Base-by-base conservation (phyloP, 441 rosid genomes). In the Pelargonium cotyledonis region DNA sequence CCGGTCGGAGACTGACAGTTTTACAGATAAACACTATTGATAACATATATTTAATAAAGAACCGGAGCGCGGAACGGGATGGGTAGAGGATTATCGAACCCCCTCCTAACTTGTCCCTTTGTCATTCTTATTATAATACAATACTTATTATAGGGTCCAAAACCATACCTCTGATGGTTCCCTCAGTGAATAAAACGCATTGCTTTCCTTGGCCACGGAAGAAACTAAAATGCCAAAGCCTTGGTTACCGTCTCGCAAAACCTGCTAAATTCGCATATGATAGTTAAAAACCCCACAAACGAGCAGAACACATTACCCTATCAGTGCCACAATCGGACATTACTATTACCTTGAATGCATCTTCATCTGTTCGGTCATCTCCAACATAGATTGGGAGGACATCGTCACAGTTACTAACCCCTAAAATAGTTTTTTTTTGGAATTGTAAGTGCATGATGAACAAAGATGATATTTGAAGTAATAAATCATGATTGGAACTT, bases 321-420 rank as follows among this genome's bases (percentile, higher is more conserved):
- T n/a, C 19, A 23, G 11, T 10, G 57, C 19, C 41, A 11, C 15
- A 21, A 18, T 43, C 15, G 16, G 12, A 10, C 23, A 29, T 18
- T 9, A 65, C 4, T 65, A 23, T 47, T 73, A 88, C 98, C 90
- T 87, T 87, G 65, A 94, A 94, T 18, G 99, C 99, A 86, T 94
- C 99, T 85, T 94, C 97, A 70, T 94, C 97, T 40, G 98, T 94
- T 71, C 85, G 80, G 79, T 93, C 98, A 82, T 93, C 98, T 43
- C 99, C 99, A 2, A 94, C 88, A 70, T 94, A 94, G 65, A 94
- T 94, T 46, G 99, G 99, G 35, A 94, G 95, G 74, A 91, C 96
- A 10, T 89, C 96, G 9, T 89, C 88, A 38, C 92, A 75, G 64
- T 89, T 78, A 70, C 69, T 82, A 12, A 94, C 82, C 10, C 92